Evolutionary conservation across 495 filamentous ascomycete species (phyloP).

Genomic region (Penicillium paradoxum): DNA sequence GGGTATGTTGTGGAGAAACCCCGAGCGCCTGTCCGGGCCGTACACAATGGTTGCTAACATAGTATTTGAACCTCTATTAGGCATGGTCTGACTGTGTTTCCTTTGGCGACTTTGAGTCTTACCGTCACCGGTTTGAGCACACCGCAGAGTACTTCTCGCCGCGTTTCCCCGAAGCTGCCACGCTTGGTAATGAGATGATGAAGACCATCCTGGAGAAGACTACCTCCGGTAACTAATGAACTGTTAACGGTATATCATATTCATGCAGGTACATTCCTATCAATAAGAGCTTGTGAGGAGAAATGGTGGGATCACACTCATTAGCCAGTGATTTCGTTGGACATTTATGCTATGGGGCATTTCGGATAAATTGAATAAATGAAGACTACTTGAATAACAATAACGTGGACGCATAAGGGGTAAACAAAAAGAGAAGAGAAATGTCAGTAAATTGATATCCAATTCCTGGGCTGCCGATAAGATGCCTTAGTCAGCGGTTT

Average conservation of each 20-base stretch:
- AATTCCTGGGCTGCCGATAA: no score
- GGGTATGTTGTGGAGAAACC: constrained; percentile 42
- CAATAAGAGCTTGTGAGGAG: background rate
- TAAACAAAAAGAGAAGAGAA: no score
- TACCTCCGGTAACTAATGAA: constrained; percentile 16
- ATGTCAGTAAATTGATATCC: no score
- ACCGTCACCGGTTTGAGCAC: constrained; percentile 79
- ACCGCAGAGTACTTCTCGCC: constrained; percentile 89
- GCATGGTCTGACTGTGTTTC: constrained; percentile 93
- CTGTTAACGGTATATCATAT: constrained; percentile 1
- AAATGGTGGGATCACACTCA: background rate
- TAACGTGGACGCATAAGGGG: no score
- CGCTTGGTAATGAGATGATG: constrained; percentile 94
- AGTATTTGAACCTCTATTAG: constrained; percentile 22
- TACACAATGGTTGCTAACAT: constrained; percentile 1
- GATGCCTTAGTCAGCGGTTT: constrained; percentile 24
- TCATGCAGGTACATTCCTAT: background rate
- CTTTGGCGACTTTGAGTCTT: constrained; percentile 85
- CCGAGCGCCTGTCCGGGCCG: background rate
- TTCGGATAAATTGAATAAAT: background rate
- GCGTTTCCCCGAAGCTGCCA: constrained; percentile 76
- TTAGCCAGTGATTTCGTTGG: background rate
- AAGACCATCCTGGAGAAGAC: constrained; percentile 88
- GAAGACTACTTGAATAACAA: background rate
- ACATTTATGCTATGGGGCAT: background rate